Base-by-base conservation (phyloP, 2,329 filamentous ascomycete genomes). In the Phoma herbarum region DNA sequence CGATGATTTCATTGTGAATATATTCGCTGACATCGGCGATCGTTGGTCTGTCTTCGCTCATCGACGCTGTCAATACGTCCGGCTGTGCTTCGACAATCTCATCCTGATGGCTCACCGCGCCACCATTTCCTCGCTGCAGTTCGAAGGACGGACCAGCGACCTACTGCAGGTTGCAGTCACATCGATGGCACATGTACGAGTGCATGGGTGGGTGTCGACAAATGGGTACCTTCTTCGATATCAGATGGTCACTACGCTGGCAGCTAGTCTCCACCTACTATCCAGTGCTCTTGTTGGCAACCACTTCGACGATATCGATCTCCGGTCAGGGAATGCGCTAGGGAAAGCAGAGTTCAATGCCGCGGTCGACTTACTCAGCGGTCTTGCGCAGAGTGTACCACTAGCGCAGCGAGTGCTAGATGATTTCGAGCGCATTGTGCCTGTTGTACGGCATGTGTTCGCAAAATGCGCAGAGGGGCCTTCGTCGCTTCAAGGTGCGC, bases 91-190 rank as follows among this genome's bases (percentile, higher is more conserved):
- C 44, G 60, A 67, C 18, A 65, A 69, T 31, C 60, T 75, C 28
- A 60, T 66, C 14, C 61, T 78, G 28, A 58, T 70, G 18, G 60
- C 72, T 39, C 45, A 63, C 39, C 66, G 74, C 16, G 53, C 63
- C 47, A 58, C 45, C 41, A 59, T 75, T 61, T 58, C 70, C 2
- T 64, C 69, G 9, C 49, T 76, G 45, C 54, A 66, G 23, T 70
- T 69, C 37, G 64, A 69, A 45, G 45, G 47, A 1, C 47, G 45
- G 6, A 63, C 53, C 2, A 18, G 66, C 53, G 1, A 51, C 52
- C 18, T 31, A 60, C 16, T 70, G 64, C 42, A 60, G 60, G 28
- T 74, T 2, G 69, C 65, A 28, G 3, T 64, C 6, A 51, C 60
- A 20, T 66, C 62, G 7, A 33, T 71, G 9, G 50, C 52, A n/a